phyloP scores from a whole-genome alignment of 192 early-diverging fungal species.

The Entomortierella chlamydospora region DNA sequence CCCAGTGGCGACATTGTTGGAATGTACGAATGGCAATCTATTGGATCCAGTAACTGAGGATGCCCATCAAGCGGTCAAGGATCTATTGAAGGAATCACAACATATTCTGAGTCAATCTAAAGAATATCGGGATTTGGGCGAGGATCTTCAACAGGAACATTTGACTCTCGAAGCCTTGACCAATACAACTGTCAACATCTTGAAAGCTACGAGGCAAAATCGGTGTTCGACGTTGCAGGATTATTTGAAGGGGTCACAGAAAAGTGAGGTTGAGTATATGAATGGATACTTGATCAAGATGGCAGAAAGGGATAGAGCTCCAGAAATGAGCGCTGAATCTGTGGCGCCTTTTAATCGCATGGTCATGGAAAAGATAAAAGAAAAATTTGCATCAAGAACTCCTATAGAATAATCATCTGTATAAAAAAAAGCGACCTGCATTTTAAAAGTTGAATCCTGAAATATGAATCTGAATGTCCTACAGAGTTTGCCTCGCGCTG shows the following conservation, averaged over 20 bases:
- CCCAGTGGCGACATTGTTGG: constrained; percentile 70
- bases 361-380: constrained; percentile 34
- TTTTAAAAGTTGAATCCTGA: no score
- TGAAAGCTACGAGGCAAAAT: constrained; percentile 58
- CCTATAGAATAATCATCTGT: constrained; percentile 3
- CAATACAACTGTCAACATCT: constrained; percentile 63
- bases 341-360: constrained; percentile 24
- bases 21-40: constrained; percentile 66
- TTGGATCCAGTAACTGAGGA: constrained; percentile 14
- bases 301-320: constrained; percentile 57
- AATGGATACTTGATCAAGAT: constrained; percentile 59
- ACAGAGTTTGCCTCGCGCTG: not conserved
- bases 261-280: constrained; percentile 49
- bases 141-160: constrained; percentile 51
- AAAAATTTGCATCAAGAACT: constrained; percentile 39
- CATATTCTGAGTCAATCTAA: constrained; percentile 51
- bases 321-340: constrained; percentile 6
- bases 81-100: constrained; percentile 31
- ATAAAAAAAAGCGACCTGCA: not conserved
- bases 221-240: constrained; percentile 61
- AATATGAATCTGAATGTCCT: no score
- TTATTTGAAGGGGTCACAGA: constrained; percentile 64
- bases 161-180: constrained; percentile 55
- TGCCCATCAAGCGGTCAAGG: constrained; percentile 27
- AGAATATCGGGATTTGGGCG: constrained; percentile 41